A percentile compares a stretch with the other conserved stretches of the same genome.
Evolutionary conservation across 768 basidiomycete genomes (phyloP).

Genomic region (Lactarius quietus): DNA sequence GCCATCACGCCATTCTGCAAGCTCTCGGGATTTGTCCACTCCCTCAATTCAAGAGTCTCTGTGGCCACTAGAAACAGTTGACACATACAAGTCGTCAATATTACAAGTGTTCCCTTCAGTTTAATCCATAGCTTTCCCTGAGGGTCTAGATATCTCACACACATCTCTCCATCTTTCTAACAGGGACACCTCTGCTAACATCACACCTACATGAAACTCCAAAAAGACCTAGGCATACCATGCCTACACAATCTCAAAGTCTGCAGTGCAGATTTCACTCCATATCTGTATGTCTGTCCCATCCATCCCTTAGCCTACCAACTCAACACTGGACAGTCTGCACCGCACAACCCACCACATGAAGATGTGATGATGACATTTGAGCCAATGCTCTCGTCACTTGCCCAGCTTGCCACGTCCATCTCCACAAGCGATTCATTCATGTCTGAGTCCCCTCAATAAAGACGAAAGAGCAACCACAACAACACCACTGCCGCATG

Average conservation of each 20-base stretch:
- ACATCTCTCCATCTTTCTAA: not conserved
- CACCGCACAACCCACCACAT: slow-evolving; percentile 23
- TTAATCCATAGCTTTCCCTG: too few relatives aligned
- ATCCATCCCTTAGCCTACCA: not conserved
- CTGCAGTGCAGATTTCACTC: slow-evolving; percentile 48
- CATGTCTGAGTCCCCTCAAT: slow-evolving; percentile 13
- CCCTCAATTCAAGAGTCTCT: too few relatives aligned
- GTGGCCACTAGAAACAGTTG: too few relatives aligned
- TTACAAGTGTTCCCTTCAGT: too few relatives aligned
- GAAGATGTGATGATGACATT: slow-evolving; percentile 70
- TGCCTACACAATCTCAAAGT: slow-evolving; percentile 72
- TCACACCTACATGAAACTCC: slow-evolving; percentile 52
- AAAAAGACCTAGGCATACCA: slow-evolving; percentile 88
- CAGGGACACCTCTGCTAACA: not conserved
- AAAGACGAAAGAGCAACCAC: slow-evolving; percentile 67
- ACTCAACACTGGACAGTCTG: not conserved
- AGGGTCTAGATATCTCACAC: too few relatives aligned
- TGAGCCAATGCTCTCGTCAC: slow-evolving; percentile 62
- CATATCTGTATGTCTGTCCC: slow-evolving; percentile 35
- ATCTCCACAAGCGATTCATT: slow-evolving; percentile 34
- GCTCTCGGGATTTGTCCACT: too few relatives aligned
- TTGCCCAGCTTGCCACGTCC: slow-evolving; percentile 48
- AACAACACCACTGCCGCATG: slow-evolving; percentile 70
- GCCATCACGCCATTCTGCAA: too few relatives aligned
- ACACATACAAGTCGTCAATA: too few relatives aligned